Conservation (phyloP, 2,329 filamentous ascomycete genomes). For the Nemania bipapillata region DNA sequence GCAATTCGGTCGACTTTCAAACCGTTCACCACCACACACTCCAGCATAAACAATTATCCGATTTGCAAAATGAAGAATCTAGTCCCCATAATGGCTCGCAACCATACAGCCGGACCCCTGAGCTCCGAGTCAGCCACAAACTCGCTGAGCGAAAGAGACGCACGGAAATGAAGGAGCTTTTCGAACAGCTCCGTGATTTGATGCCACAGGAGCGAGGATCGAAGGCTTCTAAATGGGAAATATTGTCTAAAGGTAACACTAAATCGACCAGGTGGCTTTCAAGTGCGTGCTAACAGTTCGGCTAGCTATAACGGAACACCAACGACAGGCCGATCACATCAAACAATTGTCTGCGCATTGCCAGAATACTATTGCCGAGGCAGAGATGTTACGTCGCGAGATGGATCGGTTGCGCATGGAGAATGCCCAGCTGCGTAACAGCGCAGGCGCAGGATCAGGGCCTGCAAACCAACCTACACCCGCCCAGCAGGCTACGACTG, state of each 20-base stretch:
- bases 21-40: slow-evolving; percentile 78
- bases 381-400: slow-evolving; percentile 62
- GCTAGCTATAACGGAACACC: slow-evolving; percentile 71
- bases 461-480: slow-evolving; percentile 44
- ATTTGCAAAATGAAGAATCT: slow-evolving; percentile 70
- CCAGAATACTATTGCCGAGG: slow-evolving; percentile 57
- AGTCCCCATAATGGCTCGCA: slow-evolving; percentile 67
- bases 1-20: slow-evolving; percentile 65
- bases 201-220: slow-evolving; percentile 83
- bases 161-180: slow-evolving; percentile 89
- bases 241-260: slow-evolving; percentile 80
- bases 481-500: slow-evolving; percentile 47
- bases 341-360: slow-evolving; percentile 61
- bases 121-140: slow-evolving; percentile 85
- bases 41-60: slow-evolving; percentile 77
- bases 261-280: neutral
- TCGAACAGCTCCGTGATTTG: slow-evolving; percentile 80
- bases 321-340: slow-evolving; percentile 63
- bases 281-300: slow-evolving; percentile 34
- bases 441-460: slow-evolving; percentile 42
- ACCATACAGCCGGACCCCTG: slow-evolving; percentile 84
- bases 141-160: slow-evolving; percentile 83
- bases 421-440: slow-evolving; percentile 58
- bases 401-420: slow-evolving; percentile 61
- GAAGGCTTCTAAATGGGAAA: slow-evolving; percentile 91